Percentiles rank a stretch among this genome's conserved stretches.
These are phyloP conservation scores for Colletotrichum gigasporum DNA, from an alignment of 2,329 filamentous ascomycete genomes.

Conservation along the genomic window DNA sequence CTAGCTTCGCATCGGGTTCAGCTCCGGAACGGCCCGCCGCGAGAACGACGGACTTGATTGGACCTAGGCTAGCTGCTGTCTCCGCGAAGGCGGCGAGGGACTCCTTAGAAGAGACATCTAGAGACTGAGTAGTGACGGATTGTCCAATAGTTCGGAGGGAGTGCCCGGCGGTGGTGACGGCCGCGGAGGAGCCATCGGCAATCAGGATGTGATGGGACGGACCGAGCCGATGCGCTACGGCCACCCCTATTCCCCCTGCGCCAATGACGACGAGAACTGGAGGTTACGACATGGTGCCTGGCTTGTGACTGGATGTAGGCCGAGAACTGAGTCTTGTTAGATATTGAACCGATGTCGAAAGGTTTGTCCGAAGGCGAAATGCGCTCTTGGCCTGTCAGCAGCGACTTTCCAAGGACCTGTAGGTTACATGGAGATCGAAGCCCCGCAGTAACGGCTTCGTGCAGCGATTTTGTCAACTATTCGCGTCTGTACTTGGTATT, in stretches of 20 bases:
- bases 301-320: no score
- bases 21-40: conserved; percentile 8
- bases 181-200: neutral
- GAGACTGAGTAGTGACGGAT: neutral
- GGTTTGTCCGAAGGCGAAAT: no score
- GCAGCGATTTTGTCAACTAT: no score
- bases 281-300: neutral
- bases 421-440: no score
- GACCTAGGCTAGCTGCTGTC: neutral
- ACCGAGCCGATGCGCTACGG: conserved; percentile 3
- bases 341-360: no score
- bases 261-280: conserved; percentile 10
- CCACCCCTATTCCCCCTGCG: conserved; percentile 12
- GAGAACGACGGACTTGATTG: conserved; percentile 7
- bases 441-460: no score
- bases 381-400: no score
- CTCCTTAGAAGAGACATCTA: neutral
- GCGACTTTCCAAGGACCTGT: no score
- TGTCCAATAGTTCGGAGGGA: neutral
- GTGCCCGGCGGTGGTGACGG: neutral
- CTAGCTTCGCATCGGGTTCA: neutral
- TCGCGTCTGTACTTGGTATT: no score
- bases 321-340: no score
- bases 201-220: neutral
- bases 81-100: neutral